Base-by-base conservation (phyloP, 2,329 filamentous ascomycete genomes). In the Paracoccidioides lutzii region DNA sequence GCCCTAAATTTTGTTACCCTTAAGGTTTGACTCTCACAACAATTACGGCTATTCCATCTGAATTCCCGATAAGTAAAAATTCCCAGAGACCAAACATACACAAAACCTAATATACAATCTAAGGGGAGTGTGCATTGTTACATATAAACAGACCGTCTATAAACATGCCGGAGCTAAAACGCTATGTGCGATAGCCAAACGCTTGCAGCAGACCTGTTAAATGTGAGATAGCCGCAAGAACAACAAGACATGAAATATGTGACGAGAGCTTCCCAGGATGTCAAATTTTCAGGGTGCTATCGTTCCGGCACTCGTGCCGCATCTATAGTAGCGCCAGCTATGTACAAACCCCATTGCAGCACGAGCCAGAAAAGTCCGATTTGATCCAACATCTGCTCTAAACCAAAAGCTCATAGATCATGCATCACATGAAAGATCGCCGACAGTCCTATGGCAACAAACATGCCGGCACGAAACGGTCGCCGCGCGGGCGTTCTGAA, bases 211-310 rank as follows among this genome's bases (percentile, higher is more conserved):
- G 78, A 51, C 88, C 90, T 53, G 83, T 83, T 58, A 97, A 75
- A 75, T 98, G 93, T 30, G 85, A 81, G 1, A 81, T 79, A 0
- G 89, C 91, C 0, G 93, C 93, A 58, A 90, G 70, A 14, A 97
- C 76, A 33, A 98, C 90, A 60, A 93, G 42, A 95, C 75, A 73
- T 98, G 93, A 70, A 98, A 98, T 60, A 98, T 86, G 73, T 98
- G 93, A 71, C 98, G 93, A 22, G 89, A 95, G 67, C 84, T 90
- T 41, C 93, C 91, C 81, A 87, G 87, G 53, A 96, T 87, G 71
- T 98, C 93, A 66, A 91, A 96, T 6, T 70, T 76, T 1, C 89
- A 88, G 91, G 93, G 46, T 75, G 80, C 65, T 79, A 81, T 58
- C 88, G 79, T 73, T 98, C 93, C 0, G 93, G 93, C 71, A 91